Evolutionary conservation across 257 asterid species (phyloP).

Genomic region (Capsicum pubescens): DNA sequence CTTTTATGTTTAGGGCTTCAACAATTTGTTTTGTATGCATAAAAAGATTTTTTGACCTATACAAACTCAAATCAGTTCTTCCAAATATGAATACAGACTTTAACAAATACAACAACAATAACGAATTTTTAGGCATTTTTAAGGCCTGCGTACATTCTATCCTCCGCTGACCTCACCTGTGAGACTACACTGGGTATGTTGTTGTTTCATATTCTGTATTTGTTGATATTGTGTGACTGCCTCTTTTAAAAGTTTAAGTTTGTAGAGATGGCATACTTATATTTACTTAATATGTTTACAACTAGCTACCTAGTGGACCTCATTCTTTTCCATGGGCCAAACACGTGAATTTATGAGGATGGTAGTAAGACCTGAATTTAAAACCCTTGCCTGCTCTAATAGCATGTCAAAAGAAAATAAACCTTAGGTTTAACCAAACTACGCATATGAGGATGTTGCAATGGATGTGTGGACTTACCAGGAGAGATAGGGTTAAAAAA

Average conservation of each 20-base stretch:
- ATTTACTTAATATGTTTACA: background rate
- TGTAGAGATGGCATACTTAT: background rate
- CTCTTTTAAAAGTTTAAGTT: background rate
- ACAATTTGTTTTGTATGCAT: background rate
- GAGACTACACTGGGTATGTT: background rate
- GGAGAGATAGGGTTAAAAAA: too few relatives aligned
- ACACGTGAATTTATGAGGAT: background rate
- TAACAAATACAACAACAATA: background rate
- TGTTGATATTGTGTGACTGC: background rate
- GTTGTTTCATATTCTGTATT: background rate
- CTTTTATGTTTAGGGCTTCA: background rate
- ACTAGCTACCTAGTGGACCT: background rate
- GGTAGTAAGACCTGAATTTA: constrained; percentile 8
- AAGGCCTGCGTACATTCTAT: background rate
- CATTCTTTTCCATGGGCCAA: background rate
- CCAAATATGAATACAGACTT: background rate
- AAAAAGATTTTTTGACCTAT: background rate
- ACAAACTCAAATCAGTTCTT: background rate
- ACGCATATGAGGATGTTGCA: background rate
- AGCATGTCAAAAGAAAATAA: background rate
- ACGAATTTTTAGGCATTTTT: background rate
- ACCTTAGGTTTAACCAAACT: background rate
- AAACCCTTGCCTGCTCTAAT: background rate
- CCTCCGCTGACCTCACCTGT: background rate
- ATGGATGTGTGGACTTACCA: too few relatives aligned